Evolutionary conservation across 345 rosid genomes (phyloP).

Genomic region (Raphanus raphanistrum): DNA sequence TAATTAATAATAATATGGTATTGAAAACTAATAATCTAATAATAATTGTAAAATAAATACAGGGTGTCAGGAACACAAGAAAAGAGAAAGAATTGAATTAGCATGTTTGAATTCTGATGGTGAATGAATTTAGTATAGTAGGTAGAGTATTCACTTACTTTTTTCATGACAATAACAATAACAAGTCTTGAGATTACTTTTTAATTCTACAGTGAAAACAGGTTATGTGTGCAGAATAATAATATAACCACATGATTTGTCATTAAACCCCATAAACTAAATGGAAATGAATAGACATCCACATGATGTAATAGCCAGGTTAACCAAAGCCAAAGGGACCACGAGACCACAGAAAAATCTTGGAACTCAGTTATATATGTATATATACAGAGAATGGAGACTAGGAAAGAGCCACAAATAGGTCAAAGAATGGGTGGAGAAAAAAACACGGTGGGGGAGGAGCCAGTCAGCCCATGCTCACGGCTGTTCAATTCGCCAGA

Average conservation of each 20-base stretch:
- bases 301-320: not conserved
- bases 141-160: not conserved
- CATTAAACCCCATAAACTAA: not conserved
- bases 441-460: constrained; percentile 36
- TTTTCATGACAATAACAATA: not conserved
- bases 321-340: not conserved
- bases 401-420: not conserved
- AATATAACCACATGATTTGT: not conserved
- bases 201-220: not conserved
- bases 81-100: not conserved
- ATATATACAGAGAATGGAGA: not conserved
- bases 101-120: not conserved
- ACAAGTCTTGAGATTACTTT: not conserved
- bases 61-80: not conserved
- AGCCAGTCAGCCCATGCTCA: constrained; percentile 61
- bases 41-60: not conserved
- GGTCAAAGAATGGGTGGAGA: not conserved
- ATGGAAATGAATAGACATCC: not conserved
- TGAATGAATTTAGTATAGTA: not conserved
- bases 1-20: not conserved
- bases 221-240: not conserved
- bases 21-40: not conserved
- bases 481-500: constrained; percentile 57
- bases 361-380: not conserved
- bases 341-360: not conserved